phyloP scores from a whole-genome alignment of 208 protist species.

The Tetramitus jugosus region DNA sequence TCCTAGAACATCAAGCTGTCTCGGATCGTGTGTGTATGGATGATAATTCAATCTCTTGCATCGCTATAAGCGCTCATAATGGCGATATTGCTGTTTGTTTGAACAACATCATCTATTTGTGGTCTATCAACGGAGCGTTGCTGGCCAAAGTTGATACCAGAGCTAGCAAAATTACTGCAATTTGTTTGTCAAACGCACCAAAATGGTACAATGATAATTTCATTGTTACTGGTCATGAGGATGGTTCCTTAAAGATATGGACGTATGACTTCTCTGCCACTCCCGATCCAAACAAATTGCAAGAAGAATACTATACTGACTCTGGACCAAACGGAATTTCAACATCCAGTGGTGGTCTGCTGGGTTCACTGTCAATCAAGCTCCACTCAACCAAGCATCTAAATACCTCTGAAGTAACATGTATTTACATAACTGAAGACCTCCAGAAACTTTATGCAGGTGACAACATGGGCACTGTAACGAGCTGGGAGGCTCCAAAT shows the following conservation, averaged over 20 bases:
- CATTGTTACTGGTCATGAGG: neutral
- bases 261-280: neutral
- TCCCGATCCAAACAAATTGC: no score
- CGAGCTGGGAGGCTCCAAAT: neutral
- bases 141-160: neutral
- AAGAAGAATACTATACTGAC: no score
- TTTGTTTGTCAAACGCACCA: neutral
- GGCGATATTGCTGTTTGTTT: slow-evolving; percentile 15
- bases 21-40: no score
- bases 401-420: neutral
- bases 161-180: neutral
- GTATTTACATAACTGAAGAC: neutral
- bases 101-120: neutral
- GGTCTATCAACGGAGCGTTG: neutral
- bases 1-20: slow-evolving; percentile 2
- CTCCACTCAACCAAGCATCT: neutral
- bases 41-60: neutral
- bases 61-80: neutral
- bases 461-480: neutral
- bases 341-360: no score
- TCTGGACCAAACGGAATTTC: no score
- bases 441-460: neutral
- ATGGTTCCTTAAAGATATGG: neutral
- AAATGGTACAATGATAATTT: neutral
- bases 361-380: neutral